These are phyloP conservation scores for Capronia epimyces DNA, from an alignment of 2,329 filamentous ascomycete genomes.

Conservation along the genomic window DNA sequence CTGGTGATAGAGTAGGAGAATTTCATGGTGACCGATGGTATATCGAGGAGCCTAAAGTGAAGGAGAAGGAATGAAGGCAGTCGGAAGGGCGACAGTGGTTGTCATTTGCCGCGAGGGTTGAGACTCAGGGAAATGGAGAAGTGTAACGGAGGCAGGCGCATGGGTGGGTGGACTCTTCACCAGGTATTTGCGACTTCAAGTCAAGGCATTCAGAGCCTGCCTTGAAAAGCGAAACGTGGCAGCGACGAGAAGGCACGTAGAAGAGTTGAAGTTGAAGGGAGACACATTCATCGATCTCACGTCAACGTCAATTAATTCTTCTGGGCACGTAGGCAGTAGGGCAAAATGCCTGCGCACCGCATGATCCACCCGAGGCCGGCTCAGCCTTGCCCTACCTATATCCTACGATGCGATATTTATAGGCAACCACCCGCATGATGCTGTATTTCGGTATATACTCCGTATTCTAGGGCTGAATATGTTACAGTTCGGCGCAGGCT, in stretches of 20 bases:
- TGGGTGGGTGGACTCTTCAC: neutral
- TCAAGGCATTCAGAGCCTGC: neutral
- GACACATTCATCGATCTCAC: too few species aligned
- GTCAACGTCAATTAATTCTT: too few species aligned
- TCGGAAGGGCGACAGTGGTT: neutral
- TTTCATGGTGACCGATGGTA: slow-evolving; percentile 18
- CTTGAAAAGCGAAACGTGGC: too few species aligned
- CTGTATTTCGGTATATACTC: too few species aligned
- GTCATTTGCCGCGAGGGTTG: neutral
- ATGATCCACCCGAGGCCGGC: too few species aligned
- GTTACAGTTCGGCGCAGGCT: too few species aligned
- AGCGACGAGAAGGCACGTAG: too few species aligned
- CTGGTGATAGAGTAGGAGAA: slow-evolving; percentile 60
- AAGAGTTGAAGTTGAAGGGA: too few species aligned
- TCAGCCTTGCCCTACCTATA: too few species aligned
- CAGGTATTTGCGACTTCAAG: neutral
- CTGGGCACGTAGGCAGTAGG: neutral
- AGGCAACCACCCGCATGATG: too few species aligned
- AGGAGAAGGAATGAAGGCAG: neutral
- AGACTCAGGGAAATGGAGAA: neutral
- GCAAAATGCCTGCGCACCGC: neutral
- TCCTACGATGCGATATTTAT: too few species aligned
- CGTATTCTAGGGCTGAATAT: too few species aligned
- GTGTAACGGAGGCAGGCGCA: neutral
- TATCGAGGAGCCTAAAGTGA: neutral